Evolutionary conservation across 1,139 yeast genomes (phyloP).

Genomic region (Hansenula sp.): DNA sequence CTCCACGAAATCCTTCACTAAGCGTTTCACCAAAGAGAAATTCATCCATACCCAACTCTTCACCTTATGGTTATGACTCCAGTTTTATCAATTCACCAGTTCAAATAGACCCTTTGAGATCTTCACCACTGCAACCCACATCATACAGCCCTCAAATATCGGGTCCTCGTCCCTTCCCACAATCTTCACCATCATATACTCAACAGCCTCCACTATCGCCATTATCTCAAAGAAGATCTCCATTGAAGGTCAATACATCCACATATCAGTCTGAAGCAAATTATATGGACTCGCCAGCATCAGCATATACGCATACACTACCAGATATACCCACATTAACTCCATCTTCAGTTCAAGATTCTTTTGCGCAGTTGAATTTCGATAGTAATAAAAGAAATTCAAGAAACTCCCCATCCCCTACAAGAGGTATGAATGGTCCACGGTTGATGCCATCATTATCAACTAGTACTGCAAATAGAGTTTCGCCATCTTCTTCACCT

Average conservation of each 20-base stretch:
- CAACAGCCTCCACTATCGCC: background rate
- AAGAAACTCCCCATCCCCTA: constrained; percentile 15
- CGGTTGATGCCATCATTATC: constrained; percentile 12
- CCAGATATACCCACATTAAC: constrained; percentile 21
- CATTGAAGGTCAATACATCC: constrained; percentile 7
- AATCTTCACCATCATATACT: constrained; percentile 4
- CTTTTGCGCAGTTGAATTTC: background rate
- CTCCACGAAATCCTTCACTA: background rate
- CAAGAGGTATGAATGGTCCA: constrained; percentile 16
- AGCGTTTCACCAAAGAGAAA: background rate
- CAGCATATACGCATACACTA: constrained; percentile 1
- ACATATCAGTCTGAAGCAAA: constrained; percentile 3
- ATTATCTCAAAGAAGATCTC: constrained; percentile 4
- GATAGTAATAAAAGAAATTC: constrained; percentile 2
- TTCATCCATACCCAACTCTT: background rate
- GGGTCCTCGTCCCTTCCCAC: constrained; percentile 12
- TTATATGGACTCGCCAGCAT: constrained; percentile 1
- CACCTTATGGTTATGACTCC: background rate
- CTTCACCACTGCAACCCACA: background rate
- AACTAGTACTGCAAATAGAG: constrained; percentile 2
- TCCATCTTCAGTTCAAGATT: constrained; percentile 2
- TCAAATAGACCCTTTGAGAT: background rate
- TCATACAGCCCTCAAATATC: background rate
- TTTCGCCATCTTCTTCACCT: constrained; percentile 21
- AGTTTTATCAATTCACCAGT: background rate